Percentiles rank a stretch among this genome's conserved stretches.
phyloP scores from a whole-genome alignment of 208 protist genomes.

The Crithidia bombi region DNA sequence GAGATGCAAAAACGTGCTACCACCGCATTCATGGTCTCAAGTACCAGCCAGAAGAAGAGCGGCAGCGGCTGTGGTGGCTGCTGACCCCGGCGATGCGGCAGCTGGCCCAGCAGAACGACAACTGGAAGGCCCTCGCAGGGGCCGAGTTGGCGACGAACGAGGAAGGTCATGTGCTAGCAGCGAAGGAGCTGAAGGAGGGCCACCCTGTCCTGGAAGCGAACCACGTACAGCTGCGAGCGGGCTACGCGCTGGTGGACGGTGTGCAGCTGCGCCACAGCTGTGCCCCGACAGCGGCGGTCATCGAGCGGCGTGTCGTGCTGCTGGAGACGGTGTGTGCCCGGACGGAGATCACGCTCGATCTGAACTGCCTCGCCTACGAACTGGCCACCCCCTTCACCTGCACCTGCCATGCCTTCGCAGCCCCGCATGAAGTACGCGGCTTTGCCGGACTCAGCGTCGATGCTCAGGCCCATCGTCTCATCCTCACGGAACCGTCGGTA shows the following conservation, averaged over 20 bases:
- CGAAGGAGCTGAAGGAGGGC: slow-evolving; percentile 56
- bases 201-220: slow-evolving; percentile 47
- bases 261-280: slow-evolving; percentile 76
- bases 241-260: slow-evolving; percentile 47
- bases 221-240: slow-evolving; percentile 34
- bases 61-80: slow-evolving; percentile 77
- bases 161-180: slow-evolving; percentile 51
- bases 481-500: slow-evolving; percentile 53
- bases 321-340: slow-evolving; percentile 52
- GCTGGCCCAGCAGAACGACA: slow-evolving; percentile 41
- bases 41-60: slow-evolving; percentile 49
- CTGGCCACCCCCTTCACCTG: slow-evolving; percentile 61
- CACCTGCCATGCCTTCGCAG: slow-evolving; percentile 32
- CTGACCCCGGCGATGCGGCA: slow-evolving; percentile 71
- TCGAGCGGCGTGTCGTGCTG: slow-evolving; percentile 64
- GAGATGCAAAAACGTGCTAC: slow-evolving; percentile 45
- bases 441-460: slow-evolving; percentile 43
- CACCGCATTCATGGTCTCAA: slow-evolving; percentile 78
- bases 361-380: slow-evolving; percentile 67
- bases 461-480: slow-evolving; percentile 47
- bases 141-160: slow-evolving; percentile 49
- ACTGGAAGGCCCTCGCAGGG: slow-evolving; percentile 62
- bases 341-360: slow-evolving; percentile 74
- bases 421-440: slow-evolving; percentile 53
- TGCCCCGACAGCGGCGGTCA: slow-evolving; percentile 58